Conservation (phyloP, 768 basidiomycete genomes). For the Mycena metata region DNA sequence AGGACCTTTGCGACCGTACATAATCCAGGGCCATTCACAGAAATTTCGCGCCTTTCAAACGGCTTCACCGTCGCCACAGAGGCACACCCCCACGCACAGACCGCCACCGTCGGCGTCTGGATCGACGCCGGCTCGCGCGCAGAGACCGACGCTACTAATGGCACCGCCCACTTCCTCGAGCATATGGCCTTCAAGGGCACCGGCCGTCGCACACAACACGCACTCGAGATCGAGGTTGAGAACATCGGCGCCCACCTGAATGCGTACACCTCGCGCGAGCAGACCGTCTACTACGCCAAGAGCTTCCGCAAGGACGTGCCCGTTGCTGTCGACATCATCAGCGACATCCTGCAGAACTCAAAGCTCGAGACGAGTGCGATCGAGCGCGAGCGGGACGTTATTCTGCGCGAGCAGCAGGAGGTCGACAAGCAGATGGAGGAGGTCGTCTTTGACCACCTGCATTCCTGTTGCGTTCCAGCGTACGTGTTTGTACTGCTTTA, state of each 20-base stretch:
- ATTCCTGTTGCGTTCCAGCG: constrained; percentile 97
- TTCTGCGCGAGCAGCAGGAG: constrained; percentile 97
- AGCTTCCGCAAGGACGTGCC: constrained; percentile 96
- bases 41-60: constrained; percentile 93
- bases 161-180: constrained; percentile 98
- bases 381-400: constrained; percentile 96
- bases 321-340: constrained; percentile 94
- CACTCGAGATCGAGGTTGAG: constrained; percentile 96
- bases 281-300: constrained; percentile 99
- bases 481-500: constrained; percentile 52
- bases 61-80: constrained; percentile 97
- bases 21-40: constrained; percentile 82
- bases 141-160: constrained; percentile 94
- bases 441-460: constrained; percentile 98
- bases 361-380: constrained; percentile 90
- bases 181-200: constrained; percentile 99
- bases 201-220: constrained; percentile 86
- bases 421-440: constrained; percentile 99
- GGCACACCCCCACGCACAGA: constrained; percentile 89
- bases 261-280: constrained; percentile 98
- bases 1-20: constrained; percentile 83
- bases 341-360: constrained; percentile 97
- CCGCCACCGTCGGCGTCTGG: constrained; percentile 99
- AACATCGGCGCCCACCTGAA: constrained; percentile 98
- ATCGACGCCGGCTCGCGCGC: constrained; percentile 98